phyloP scores from a whole-genome alignment of 2,329 filamentous ascomycete species.

The Diaporthe amygdali region DNA sequence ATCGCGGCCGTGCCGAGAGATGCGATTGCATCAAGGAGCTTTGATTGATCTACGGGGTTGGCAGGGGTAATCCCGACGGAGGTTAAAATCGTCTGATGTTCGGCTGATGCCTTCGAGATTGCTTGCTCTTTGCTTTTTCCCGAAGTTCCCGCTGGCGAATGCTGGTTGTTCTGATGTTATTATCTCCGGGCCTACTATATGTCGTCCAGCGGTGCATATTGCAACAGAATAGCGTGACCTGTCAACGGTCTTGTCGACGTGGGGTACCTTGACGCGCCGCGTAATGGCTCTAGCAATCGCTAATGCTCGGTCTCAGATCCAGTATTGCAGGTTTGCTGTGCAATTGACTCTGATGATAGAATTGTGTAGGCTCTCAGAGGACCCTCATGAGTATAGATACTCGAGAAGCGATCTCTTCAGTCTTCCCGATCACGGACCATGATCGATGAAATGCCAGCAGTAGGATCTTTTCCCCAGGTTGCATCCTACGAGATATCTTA shows the following conservation, averaged over 20 bases:
- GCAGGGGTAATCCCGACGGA: slow-evolving; percentile 3
- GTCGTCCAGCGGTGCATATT: background rate
- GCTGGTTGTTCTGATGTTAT: background rate
- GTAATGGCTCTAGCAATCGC: background rate
- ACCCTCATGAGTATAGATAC: no score
- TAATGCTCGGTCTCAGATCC: background rate
- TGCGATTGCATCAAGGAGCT: background rate
- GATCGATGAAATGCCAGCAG: background rate
- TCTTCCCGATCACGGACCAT: background rate
- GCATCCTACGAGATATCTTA: background rate
- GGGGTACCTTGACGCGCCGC: background rate
- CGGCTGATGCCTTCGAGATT: background rate
- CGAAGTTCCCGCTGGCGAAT: background rate
- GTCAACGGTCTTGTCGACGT: background rate
- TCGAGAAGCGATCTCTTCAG: background rate
- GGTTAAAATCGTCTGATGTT: slow-evolving; percentile 12
- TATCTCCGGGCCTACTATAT: background rate
- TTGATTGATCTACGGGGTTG: slow-evolving; percentile 5
- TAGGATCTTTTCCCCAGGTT: background rate
- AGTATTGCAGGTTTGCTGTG: background rate
- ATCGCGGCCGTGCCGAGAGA: background rate
- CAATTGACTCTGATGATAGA: background rate
- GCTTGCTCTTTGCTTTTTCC: background rate
- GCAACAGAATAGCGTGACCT: background rate
- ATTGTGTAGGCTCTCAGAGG: background rate